These are phyloP conservation scores for Agrocybe pediades DNA, from an alignment of 768 basidiomycete genomes.

Conservation along the genomic window DNA sequence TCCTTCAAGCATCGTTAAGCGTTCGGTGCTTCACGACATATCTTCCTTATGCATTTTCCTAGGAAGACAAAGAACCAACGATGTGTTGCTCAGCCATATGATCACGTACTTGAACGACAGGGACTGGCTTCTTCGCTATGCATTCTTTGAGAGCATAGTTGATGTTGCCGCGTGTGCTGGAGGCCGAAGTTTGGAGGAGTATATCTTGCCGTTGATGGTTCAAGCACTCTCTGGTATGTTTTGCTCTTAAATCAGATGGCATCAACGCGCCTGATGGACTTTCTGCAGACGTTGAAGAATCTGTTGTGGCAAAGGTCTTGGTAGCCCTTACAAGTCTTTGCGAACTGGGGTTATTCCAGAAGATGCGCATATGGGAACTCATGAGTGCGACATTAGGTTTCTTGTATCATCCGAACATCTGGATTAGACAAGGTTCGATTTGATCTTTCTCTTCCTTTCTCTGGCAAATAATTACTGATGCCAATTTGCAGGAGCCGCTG, in stretches of 20 bases:
- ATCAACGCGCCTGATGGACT: neutral
- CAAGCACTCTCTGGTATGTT: conserved; percentile 87
- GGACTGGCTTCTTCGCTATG: conserved; percentile 89
- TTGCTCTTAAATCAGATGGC: neutral
- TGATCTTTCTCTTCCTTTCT: neutral
- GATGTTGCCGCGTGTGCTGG: conserved; percentile 96
- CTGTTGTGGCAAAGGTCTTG: conserved; percentile 90
- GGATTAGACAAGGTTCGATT: conserved; percentile 88
- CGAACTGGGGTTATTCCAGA: conserved; percentile 87
- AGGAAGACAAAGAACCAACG: conserved; percentile 91
- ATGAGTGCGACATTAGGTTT: conserved; percentile 88
- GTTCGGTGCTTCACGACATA: conserved; percentile 86
- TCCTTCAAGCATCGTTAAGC: conserved; percentile 85
- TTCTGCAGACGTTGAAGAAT: conserved; percentile 90
- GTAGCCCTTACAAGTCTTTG: conserved; percentile 84
- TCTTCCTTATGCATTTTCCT: conserved; percentile 92
- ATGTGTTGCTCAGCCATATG: conserved; percentile 89
- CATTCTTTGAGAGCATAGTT: conserved; percentile 95
- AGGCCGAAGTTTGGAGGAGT: conserved; percentile 89
- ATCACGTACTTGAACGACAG: conserved; percentile 84
- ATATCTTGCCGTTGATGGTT: conserved; percentile 95
- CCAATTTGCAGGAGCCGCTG: conserved; percentile 63
- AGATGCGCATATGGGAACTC: conserved; percentile 96
- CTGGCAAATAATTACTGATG: neutral
- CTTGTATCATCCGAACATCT: conserved; percentile 92